Evolutionary conservation across 73 alveolate species (phyloP), one percentile per base, ranked within the genome.

Genomic region (Paramecium primaurelia): DNA sequence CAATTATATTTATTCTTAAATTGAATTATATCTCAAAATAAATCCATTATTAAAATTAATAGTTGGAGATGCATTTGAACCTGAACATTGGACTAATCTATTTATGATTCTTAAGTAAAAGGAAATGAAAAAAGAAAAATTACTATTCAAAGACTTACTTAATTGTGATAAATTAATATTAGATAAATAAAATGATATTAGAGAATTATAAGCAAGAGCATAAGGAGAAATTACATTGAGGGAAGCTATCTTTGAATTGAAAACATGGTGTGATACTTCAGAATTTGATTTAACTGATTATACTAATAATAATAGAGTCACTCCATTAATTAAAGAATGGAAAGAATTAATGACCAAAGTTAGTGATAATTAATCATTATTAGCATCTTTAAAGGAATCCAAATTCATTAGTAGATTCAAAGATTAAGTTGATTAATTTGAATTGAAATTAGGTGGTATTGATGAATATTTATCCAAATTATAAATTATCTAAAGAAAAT

Each of bases 311-410:
- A 98, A 97, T 54, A 94, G 99, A 88, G 95, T 94, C 34, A 98
- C 99, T 18, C 99, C 99, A 0, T 93, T 99, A 73, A 98, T 99
- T 86, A 99, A 98, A 94, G 99, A 99, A 64, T 99, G 99, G 99
- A 99, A 99, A 94, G 99, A 99, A 73, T 95, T 99, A 84, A 96
- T 99, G 98, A 98, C 99, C 26, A 97, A 96, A 77, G 99, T 98
- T 37, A 96, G 99, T 87, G 99, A 99, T 86, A 98, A 98, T 87
- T 98, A 99, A 86, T 97, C 99, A 26, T 93, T 99, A 42, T 93
- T 99, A 64, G 96, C 96, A 86, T 98, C 99, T 8, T 95, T 99
- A 89, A 99, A 99, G 93, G 99, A 99, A 77, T 96, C 99, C 26
- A 97, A 98, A 93, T 97, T 93, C 93, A 97, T 95, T 94, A 83